phyloP scores from a whole-genome alignment of 129 eudicot species.

The Pulicaria dysenterica region DNA sequence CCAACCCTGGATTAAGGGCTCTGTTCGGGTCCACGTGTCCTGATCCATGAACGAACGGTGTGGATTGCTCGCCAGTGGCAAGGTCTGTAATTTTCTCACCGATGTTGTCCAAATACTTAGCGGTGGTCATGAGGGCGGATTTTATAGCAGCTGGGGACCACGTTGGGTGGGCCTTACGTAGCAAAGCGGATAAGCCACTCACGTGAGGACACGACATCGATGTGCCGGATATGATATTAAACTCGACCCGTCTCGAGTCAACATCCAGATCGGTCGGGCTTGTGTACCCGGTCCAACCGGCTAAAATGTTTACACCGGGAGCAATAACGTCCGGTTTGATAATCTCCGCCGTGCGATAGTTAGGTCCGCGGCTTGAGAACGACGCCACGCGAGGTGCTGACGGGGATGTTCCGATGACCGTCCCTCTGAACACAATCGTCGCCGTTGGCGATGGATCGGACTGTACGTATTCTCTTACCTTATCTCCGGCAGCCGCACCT shows the following conservation, averaged over 20 bases:
- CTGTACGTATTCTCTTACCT: conserved; percentile 52
- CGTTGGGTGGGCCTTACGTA: conserved; percentile 64
- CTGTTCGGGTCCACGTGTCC: conserved; percentile 95
- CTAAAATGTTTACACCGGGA: conserved; percentile 90
- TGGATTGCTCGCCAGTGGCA: conserved; percentile 77
- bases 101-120: conserved; percentile 63
- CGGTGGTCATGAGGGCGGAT: conserved; percentile 91
- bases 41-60: conserved; percentile 85
- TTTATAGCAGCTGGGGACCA: conserved; percentile 92
- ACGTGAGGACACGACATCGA: conserved; percentile 99
- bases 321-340: conserved; percentile 93
- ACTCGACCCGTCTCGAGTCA: conserved; percentile 72
- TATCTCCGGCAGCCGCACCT: conserved; percentile 62
- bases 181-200: conserved; percentile 84
- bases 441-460: conserved; percentile 74
- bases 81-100: conserved; percentile 75
- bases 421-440: conserved; percentile 65
- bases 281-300: conserved; percentile 84
- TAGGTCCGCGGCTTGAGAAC: conserved; percentile 97
- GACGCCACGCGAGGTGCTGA: conserved; percentile 80
- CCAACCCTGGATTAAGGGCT: conserved; percentile 80
- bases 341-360: conserved; percentile 74
- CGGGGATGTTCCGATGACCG: conserved; percentile 67
- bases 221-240: conserved; percentile 91
- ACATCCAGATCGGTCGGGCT: conserved; percentile 77